Percentiles rank a stretch among this genome's conserved stretches.
phyloP scores from a whole-genome alignment of 176 grass and related monocot species.

The Coix lacrymajobi region DNA sequence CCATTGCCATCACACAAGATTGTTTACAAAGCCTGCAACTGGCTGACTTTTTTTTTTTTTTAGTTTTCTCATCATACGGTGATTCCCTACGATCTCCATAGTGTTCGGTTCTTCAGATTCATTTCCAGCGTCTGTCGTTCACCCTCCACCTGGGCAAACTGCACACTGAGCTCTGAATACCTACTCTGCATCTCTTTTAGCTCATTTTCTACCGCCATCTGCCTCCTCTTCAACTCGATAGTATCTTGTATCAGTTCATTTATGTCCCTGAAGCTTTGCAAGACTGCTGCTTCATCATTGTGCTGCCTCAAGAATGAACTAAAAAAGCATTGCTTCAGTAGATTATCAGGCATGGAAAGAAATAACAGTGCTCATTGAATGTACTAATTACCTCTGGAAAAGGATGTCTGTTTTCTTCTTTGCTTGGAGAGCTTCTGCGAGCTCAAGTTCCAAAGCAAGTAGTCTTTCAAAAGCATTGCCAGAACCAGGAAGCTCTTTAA shows the following conservation, averaged over 20 bases:
- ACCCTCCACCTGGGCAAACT: conserved; percentile 88
- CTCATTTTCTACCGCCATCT: conserved; percentile 60
- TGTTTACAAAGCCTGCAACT: conserved; percentile 4
- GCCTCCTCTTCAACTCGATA: conserved; percentile 69
- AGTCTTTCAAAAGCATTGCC: conserved; percentile 90
- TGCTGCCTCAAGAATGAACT: conserved; percentile 97
- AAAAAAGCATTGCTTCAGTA: background rate
- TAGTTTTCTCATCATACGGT: background rate
- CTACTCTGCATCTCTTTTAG: conserved; percentile 84
- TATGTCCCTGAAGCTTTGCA: conserved; percentile 94
- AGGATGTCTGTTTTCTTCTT: conserved; percentile 66
- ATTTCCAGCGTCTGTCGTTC: conserved; percentile 84
- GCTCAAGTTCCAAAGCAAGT: conserved; percentile 90
- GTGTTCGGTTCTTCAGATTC: conserved; percentile 57
- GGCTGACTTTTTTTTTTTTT: background rate
- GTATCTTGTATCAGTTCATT: conserved; percentile 98
- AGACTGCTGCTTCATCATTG: conserved; percentile 68
- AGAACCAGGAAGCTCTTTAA: conserved; percentile 81
- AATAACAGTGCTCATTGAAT: background rate
- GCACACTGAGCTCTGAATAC: conserved; percentile 89
- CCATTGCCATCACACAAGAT: background rate
- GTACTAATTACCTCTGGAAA: conserved; percentile 66
- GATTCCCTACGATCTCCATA: conserved; percentile 41
- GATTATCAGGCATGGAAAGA: background rate
- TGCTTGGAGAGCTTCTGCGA: conserved; percentile 72